These are phyloP conservation scores for Sclerotinia sclerotiorum DNA, from an alignment of 2,329 filamentous ascomycete genomes.

Conservation along the genomic window DNA sequence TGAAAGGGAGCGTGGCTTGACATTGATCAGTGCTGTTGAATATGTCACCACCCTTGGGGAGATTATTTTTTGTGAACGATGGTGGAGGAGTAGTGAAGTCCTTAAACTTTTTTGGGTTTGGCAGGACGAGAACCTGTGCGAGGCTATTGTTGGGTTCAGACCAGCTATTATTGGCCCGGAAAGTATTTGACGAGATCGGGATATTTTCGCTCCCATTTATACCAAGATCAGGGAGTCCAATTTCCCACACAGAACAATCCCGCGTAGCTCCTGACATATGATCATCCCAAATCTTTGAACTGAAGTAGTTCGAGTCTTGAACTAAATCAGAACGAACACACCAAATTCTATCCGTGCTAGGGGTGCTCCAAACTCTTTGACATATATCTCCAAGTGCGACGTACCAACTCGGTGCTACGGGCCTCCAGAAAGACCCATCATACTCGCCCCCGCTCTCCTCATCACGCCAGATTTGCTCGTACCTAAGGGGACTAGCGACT, in stretches of 20 bases:
- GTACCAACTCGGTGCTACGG: not conserved
- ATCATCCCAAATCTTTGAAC: not conserved
- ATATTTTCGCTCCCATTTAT: not conserved
- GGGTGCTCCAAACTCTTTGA: not conserved
- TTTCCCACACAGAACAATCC: not conserved
- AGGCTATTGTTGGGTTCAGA: not conserved
- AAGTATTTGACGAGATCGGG: not conserved
- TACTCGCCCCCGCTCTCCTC: not conserved
- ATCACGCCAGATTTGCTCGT: not conserved
- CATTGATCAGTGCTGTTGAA: not conserved
- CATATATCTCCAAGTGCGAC: conserved; percentile 9
- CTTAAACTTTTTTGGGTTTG: not conserved
- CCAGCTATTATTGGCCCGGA: not conserved
- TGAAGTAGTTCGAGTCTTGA: not conserved
- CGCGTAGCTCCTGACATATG: not conserved
- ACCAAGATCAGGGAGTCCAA: not conserved
- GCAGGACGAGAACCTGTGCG: not conserved
- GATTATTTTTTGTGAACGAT: not conserved
- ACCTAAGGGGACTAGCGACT: conserved; percentile 4
- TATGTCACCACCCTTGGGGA: not conserved
- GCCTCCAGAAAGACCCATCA: not conserved
- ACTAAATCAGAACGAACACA: conserved; percentile 3
- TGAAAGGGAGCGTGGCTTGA: not conserved
- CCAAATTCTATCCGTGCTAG: not conserved
- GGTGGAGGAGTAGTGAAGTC: not conserved